A percentile compares a stretch with the other conserved stretches of the same genome.
phyloP scores from a whole-genome alignment of 306 rosid genomes.

The Cicer pinnatifidum region DNA sequence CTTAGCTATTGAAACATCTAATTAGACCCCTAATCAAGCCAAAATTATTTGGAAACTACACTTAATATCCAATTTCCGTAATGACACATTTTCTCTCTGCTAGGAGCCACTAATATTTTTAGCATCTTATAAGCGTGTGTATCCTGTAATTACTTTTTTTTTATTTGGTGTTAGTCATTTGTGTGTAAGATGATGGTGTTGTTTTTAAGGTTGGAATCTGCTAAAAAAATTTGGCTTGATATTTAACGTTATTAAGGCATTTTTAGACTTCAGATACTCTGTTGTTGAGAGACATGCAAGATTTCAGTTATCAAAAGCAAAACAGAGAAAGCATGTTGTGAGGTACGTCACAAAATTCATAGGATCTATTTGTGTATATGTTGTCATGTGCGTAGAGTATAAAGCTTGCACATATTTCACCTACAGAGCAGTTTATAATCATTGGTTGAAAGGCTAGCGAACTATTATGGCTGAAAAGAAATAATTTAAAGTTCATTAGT shows the following conservation, averaged over 20 bases:
- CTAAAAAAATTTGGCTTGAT: background rate
- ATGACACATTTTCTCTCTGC: background rate
- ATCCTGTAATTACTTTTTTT: slow-evolving; percentile 13
- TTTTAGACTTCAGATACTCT: slow-evolving; percentile 88
- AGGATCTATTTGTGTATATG: slow-evolving; percentile 10
- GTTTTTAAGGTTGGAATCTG: slow-evolving; percentile 7
- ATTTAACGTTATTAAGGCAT: slow-evolving; percentile 72
- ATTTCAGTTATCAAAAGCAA: slow-evolving; percentile 84
- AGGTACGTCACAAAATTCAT: slow-evolving; percentile 54
- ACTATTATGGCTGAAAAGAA: background rate
- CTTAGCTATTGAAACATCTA: slow-evolving; percentile 13
- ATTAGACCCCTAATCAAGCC: background rate
- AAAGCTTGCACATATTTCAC: background rate
- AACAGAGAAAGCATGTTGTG: slow-evolving; percentile 84
- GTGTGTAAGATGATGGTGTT: background rate
- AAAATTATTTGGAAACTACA: background rate
- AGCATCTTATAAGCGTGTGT: slow-evolving; percentile 2
- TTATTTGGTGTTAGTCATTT: slow-evolving; percentile 5
- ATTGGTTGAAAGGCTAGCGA: background rate
- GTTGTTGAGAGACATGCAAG: slow-evolving; percentile 90
- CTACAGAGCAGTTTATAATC: slow-evolving; percentile 1
- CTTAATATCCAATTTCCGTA: background rate
- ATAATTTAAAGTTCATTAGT: too few species aligned
- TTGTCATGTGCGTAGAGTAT: background rate
- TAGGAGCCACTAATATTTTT: background rate